Evolutionary conservation across 306 rosid species (phyloP).

Genomic region (Luffa acutangula): DNA sequence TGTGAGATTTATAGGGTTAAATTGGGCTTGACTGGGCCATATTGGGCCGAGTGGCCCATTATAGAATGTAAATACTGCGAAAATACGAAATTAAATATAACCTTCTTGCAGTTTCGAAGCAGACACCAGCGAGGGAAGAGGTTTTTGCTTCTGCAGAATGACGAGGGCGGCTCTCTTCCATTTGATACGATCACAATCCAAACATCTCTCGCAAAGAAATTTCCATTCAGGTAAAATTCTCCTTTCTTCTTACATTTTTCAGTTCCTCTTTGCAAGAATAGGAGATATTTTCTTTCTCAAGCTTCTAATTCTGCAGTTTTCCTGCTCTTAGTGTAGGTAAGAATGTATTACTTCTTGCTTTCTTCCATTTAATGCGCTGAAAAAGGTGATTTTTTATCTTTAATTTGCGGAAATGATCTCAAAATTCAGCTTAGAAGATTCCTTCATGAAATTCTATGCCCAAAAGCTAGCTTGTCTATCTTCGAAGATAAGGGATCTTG

Average conservation of each 20-base stretch:
- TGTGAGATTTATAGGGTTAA: neutral
- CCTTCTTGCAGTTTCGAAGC: neutral
- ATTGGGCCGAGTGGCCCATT: neutral
- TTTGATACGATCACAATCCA: constrained; percentile 46
- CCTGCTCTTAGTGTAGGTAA: neutral
- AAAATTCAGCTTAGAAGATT: neutral
- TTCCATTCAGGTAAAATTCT: constrained; percentile 31
- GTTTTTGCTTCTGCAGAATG: constrained; percentile 25
- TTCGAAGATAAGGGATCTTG: neutral
- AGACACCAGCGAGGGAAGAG: neutral
- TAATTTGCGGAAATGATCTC: neutral
- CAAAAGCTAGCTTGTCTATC: neutral
- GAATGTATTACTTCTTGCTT: neutral
- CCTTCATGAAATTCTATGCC: neutral
- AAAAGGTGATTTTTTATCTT: neutral
- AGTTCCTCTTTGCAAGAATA: neutral
- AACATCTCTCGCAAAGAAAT: constrained; percentile 12
- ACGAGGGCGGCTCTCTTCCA: constrained; percentile 47
- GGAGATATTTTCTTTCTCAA: neutral
- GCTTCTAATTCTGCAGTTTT: neutral
- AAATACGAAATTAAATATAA: neutral
- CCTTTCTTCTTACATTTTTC: neutral
- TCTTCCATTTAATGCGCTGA: neutral
- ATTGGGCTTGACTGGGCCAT: neutral
- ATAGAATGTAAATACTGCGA: neutral